Base-by-base conservation (phyloP, 176 grass and related monocot genomes). In the Carex parvula region DNA sequence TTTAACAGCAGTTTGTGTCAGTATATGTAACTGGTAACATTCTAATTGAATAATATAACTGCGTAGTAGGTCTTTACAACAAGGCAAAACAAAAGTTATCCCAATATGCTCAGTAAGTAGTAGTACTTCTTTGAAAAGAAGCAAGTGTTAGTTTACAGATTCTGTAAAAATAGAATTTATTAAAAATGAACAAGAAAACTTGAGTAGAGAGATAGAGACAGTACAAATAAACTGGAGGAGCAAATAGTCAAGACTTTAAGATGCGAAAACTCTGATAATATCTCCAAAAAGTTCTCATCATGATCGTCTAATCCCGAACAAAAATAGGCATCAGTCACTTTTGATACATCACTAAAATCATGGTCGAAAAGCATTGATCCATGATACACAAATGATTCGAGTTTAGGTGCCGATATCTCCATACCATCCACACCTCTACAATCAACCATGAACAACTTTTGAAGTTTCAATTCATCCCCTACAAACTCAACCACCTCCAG, bases 321-420 rank as follows among this genome's bases (percentile, higher is more conserved):
- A 29, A 94, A 35, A 57, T 70, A 86, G 8, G 90, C 81, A 8
- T 89, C 72, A 6, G 75, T 79, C 84, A 92, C 33, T 8, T 79
- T 72, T 29, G 88, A 81, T 59, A 81, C 70, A 65, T 35, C 50
- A 7, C 10, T 26, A 26, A 26, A 26, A 26, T 26, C 26, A 26
- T 26, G 26, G 26, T 26, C 26, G 26, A 26, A 26, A 26, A 26
- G 26, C 26, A 26, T 26, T 26, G 30, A 32, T n/a, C 90, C 88
- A 41, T 88, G 85, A 62, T 70, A 90, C 9, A 58, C 16, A 53
- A 95, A 81, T 2, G 90, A 92, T 56, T 89, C 81, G 12, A 95
- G 82, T 56, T n/a, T 60, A 0, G 87, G 93, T 20, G 78, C 82
- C 6, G 7, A 11, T 46, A 88, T 37, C 22, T 67, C 70, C 5